Conservation (phyloP, 164 flowering plant species). For the Vitis rotundifolia region DNA sequence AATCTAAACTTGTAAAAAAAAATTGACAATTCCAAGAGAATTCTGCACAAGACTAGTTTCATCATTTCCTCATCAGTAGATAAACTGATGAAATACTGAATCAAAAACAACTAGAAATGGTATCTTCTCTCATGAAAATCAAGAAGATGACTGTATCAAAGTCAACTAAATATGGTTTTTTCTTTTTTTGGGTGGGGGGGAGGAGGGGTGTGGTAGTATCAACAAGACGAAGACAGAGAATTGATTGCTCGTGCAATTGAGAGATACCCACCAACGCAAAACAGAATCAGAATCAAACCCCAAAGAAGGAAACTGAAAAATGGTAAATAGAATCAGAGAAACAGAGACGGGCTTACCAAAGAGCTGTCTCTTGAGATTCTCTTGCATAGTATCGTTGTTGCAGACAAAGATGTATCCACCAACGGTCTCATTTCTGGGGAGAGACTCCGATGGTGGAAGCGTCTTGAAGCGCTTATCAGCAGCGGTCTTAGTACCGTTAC, state of each 20-base stretch:
- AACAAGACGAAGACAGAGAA: too few relatives aligned
- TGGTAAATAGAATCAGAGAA: neutral
- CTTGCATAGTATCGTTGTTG: conserved; percentile 96
- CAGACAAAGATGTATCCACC: conserved; percentile 98
- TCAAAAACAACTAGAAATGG: too few relatives aligned
- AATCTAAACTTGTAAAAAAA: neutral
- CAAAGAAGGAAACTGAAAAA: neutral
- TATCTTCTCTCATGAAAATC: too few relatives aligned
- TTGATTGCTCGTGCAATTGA: too few relatives aligned
- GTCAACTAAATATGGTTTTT: too few relatives aligned
- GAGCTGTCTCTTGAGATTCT: conserved; percentile 84
- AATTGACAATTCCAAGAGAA: neutral
- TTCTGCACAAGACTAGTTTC: too few relatives aligned
- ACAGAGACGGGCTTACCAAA: conserved; percentile 57
- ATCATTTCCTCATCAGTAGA: too few relatives aligned
- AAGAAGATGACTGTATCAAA: too few relatives aligned
- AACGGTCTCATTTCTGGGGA: conserved; percentile 78
- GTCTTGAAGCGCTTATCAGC: conserved; percentile 92
- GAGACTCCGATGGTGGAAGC: conserved; percentile 80
- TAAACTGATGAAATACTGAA: too few relatives aligned
- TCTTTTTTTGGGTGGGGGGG: too few relatives aligned
- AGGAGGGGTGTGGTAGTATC: too few relatives aligned
- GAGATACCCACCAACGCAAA: too few relatives aligned
- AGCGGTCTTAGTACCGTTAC: conserved; percentile 25
- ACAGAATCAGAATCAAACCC: neutral